phyloP scores from a whole-genome alignment of 163 green algal species.

The Scenedesmus sp. region DNA sequence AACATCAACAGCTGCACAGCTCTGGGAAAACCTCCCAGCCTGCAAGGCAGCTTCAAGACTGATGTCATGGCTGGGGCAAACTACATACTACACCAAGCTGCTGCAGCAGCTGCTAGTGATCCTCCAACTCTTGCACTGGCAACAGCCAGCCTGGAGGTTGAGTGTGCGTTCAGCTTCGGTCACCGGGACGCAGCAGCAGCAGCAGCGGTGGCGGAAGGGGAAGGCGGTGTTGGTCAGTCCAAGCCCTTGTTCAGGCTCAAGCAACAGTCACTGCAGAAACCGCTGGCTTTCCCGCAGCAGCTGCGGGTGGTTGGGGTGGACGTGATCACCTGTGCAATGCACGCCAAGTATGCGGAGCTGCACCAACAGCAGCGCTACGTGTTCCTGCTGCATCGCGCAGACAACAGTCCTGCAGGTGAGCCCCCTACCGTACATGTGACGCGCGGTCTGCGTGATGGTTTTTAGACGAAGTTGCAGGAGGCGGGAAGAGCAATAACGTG shows the following conservation, averaged over 20 bases:
- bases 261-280: background rate
- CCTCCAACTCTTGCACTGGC: background rate
- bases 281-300: background rate
- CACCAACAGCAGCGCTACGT: conserved; percentile 20
- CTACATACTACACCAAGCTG: background rate
- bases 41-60: background rate
- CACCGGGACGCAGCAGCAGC: background rate
- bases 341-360: background rate
- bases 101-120: background rate
- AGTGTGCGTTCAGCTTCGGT: background rate
- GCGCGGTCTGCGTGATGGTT: no score
- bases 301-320: conserved; percentile 1
- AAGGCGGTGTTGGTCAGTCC: no score
- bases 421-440: background rate
- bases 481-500: no score
- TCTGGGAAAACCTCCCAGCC: background rate
- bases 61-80: background rate
- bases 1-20: conserved; percentile 10
- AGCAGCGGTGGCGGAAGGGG: background rate
- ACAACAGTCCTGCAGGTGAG: background rate
- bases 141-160: background rate
- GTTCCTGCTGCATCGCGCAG: conserved; percentile 20
- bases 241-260: background rate
- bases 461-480: no score
- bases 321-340: conserved; percentile 1